phyloP scores from a whole-genome alignment of 2,329 filamentous ascomycete genomes.

The Cladosporium sp. region DNA sequence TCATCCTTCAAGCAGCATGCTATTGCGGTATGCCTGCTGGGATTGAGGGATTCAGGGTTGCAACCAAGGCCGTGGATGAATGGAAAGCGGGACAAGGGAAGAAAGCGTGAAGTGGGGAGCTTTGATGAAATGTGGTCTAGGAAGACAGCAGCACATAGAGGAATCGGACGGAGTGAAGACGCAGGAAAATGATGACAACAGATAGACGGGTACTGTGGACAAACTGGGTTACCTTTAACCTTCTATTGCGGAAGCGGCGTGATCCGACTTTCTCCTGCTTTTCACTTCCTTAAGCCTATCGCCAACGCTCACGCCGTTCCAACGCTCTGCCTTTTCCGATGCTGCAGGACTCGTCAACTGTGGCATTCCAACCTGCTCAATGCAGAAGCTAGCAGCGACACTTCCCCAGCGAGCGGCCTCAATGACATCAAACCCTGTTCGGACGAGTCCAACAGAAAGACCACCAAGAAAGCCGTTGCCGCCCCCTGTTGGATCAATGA shows the following conservation, averaged over 20 bases:
- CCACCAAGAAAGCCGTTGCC: constrained; percentile 81
- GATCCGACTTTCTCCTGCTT: constrained; percentile 19
- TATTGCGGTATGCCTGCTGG: constrained; percentile 52
- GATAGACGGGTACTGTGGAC: no score
- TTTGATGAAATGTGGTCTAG: not conserved
- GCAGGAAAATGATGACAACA: no score
- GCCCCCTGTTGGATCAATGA: constrained; percentile 89
- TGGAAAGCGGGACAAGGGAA: constrained; percentile 39
- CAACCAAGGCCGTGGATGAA: constrained; percentile 46
- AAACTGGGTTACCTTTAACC: no score
- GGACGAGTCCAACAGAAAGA: constrained; percentile 50
- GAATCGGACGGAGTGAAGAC: no score
- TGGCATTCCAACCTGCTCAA: constrained; percentile 89
- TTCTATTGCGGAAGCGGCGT: no score
- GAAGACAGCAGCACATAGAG: not conserved
- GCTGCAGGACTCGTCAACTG: constrained; percentile 32
- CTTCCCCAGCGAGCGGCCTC: constrained; percentile 73
- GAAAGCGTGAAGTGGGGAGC: not conserved
- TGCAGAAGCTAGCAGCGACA: constrained; percentile 82
- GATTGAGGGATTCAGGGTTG: constrained; percentile 49
- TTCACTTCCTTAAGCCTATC: constrained; percentile 39
- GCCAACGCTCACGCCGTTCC: constrained; percentile 42
- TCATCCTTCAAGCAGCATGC: constrained; percentile 44
- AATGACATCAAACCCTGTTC: constrained; percentile 51
- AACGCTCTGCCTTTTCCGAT: constrained; percentile 31